A percentile compares a stretch with the other conserved stretches of the same genome.
Evolutionary conservation across 495 filamentous ascomycete species (phyloP).

Genomic region (Aspergillus homomorphus): DNA sequence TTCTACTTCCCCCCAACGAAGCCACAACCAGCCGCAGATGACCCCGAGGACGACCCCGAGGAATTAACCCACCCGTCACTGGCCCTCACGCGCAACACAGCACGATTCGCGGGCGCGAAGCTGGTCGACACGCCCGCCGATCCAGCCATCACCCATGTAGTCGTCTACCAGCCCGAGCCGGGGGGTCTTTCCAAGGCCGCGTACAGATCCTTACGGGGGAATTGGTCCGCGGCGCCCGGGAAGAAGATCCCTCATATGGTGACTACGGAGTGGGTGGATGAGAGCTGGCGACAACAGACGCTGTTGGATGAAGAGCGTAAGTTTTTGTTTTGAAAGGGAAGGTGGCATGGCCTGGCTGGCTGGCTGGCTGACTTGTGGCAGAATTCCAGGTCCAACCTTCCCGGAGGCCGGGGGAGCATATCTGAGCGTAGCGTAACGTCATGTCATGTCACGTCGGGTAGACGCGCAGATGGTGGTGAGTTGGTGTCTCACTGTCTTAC

Average conservation of each 20-base stretch:
- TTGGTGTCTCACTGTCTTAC: too few relatives aligned
- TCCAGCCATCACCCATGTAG: conserved; percentile 33
- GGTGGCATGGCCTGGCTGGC: too few relatives aligned
- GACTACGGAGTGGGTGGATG: conserved; percentile 66
- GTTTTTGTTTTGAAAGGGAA: too few relatives aligned
- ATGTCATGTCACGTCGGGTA: too few relatives aligned
- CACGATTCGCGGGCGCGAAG: conserved; percentile 63
- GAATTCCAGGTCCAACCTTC: too few relatives aligned
- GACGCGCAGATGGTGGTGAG: too few relatives aligned
- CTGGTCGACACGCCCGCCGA: conserved; percentile 20
- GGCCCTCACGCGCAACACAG: conserved; percentile 39
- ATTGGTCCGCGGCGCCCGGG: conserved; percentile 23
- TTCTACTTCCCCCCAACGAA: conserved; percentile 53
- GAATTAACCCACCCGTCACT: conserved; percentile 11
- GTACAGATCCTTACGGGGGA: conserved; percentile 27
- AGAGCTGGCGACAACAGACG: conserved; percentile 77
- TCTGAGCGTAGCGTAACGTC: too few relatives aligned
- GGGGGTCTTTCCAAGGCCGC: conserved; percentile 6
- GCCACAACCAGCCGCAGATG: neutral
- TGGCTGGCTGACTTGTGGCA: too few relatives aligned
- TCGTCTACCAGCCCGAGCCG: conserved; percentile 20
- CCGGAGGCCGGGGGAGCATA: too few relatives aligned
- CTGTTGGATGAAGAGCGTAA: conserved; percentile 73
- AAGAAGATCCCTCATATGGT: conserved; percentile 68
- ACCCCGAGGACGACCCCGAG: neutral